A percentile compares a stretch with the other conserved stretches of the same genome.
These are phyloP conservation scores for Neoboletus brunneissimus DNA, from an alignment of 768 basidiomycete species.

Conservation along the genomic window DNA sequence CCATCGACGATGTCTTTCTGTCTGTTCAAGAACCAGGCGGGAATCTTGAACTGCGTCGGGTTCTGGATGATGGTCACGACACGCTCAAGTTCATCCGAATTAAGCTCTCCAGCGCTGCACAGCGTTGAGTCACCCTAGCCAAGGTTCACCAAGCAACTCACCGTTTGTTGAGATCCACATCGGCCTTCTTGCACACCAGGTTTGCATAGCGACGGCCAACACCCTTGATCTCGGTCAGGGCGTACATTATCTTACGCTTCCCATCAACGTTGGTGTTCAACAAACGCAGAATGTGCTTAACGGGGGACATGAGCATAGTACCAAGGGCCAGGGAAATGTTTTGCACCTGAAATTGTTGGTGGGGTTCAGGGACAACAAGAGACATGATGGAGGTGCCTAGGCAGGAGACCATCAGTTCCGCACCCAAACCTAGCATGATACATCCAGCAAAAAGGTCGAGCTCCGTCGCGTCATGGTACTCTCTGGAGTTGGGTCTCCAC, in stretches of 20 bases:
- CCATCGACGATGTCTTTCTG: conserved; percentile 98
- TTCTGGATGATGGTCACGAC: conserved; percentile 99
- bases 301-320: conserved; percentile 1
- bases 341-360: conserved; percentile 91
- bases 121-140: conserved; percentile 4
- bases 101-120: conserved; percentile 92
- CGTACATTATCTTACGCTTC: conserved; percentile 99
- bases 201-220: conserved; percentile 99
- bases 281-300: conserved; percentile 96
- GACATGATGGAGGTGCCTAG: conserved; percentile 60
- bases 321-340: background rate
- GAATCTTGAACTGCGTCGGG: conserved; percentile 99
- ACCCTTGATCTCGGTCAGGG: conserved; percentile 99
- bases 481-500: background rate
- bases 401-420: conserved; percentile 13
- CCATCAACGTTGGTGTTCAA: conserved; percentile 99
- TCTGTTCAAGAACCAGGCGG: conserved; percentile 98
- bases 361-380: conserved; percentile 93
- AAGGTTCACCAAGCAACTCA: conserved; percentile 38
- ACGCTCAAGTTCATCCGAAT: conserved; percentile 99
- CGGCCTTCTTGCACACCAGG: conserved; percentile 99
- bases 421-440: conserved; percentile 2
- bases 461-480: background rate
- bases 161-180: conserved; percentile 99
- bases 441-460: conserved; percentile 22